Percentiles rank a stretch among this genome's conserved stretches.
These are phyloP conservation scores for Podospora pseudocomata DNA, from an alignment of 495 filamentous ascomycete genomes.

Conservation along the genomic window DNA sequence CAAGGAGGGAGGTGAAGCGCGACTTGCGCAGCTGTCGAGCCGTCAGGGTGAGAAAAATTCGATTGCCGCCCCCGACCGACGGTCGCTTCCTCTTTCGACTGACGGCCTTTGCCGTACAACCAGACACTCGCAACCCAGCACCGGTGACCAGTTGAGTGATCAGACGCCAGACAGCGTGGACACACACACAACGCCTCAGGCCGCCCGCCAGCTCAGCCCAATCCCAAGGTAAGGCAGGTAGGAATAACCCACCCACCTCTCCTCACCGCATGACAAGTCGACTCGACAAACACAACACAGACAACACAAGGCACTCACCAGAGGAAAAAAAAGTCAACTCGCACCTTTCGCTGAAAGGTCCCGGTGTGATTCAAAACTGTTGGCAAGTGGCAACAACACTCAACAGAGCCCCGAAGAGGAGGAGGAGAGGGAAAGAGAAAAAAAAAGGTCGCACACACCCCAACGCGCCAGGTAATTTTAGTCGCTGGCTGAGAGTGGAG, in stretches of 20 bases:
- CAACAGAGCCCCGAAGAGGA: slow-evolving; percentile 19
- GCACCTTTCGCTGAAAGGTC: slow-evolving; percentile 13
- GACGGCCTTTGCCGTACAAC: neutral
- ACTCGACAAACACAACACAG: slow-evolving; percentile 1
- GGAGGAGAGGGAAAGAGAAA: slow-evolving; percentile 18
- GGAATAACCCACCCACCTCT: neutral
- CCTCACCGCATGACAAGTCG: neutral
- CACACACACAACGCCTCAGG: neutral
- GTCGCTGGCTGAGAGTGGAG: slow-evolving; percentile 31
- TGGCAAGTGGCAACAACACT: slow-evolving; percentile 17
- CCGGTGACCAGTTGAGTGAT: neutral
- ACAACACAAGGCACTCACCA: slow-evolving; percentile 2
- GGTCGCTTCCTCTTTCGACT: neutral
- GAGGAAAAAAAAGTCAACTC: slow-evolving; percentile 14
- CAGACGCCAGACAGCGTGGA: neutral
- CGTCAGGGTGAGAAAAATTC: slow-evolving; percentile 2
- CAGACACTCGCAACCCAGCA: neutral
- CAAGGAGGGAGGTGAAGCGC: neutral
- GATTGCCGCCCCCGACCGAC: slow-evolving; percentile 3
- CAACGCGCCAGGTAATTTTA: slow-evolving; percentile 28
- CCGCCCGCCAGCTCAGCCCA: neutral
- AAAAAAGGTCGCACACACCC: slow-evolving; percentile 25
- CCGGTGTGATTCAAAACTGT: slow-evolving; percentile 19
- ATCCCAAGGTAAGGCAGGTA: neutral
- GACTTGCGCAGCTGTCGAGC: neutral